These are phyloP conservation scores for Protea cynaroides DNA, from an alignment of 164 flowering plant genomes.

Conservation along the genomic window DNA sequence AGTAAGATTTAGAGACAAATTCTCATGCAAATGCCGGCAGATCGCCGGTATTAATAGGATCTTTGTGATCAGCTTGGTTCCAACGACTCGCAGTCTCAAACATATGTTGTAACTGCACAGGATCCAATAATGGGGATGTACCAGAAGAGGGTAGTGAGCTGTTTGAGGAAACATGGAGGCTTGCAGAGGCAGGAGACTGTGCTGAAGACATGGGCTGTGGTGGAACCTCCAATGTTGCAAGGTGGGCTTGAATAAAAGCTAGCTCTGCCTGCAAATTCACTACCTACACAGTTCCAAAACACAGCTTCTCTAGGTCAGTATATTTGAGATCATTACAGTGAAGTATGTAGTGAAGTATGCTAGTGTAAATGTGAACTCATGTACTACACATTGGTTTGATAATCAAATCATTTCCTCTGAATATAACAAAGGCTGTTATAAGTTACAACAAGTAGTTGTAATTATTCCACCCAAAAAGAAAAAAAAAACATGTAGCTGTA, in stretches of 20 bases:
- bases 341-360: too few relatives aligned
- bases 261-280: constrained; percentile 60
- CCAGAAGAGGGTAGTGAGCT: constrained; percentile 7
- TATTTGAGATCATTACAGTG: too few relatives aligned
- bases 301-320: not conserved
- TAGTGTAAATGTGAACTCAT: too few relatives aligned
- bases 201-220: constrained; percentile 10
- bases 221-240: constrained; percentile 31
- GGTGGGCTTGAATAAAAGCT: constrained; percentile 41
- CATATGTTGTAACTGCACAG: constrained; percentile 16
- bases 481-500: too few relatives aligned
- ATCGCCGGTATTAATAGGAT: constrained; percentile 24
- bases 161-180: constrained; percentile 8
- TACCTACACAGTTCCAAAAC: constrained; percentile 29
- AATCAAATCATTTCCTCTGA: too few relatives aligned
- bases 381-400: too few relatives aligned
- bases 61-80: constrained; percentile 17
- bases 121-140: constrained; percentile 14
- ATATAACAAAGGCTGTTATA: too few relatives aligned
- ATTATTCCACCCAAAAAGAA: too few relatives aligned
- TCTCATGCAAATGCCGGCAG: constrained; percentile 41
- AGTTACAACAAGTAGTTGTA: too few relatives aligned
- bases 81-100: constrained; percentile 3
- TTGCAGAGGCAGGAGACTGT: constrained; percentile 9
- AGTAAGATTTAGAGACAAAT: constrained; percentile 31